Evolutionary conservation across 2,329 filamentous ascomycete species (phyloP).

Genomic region (Hymenoscyphus fraxineus): DNA sequence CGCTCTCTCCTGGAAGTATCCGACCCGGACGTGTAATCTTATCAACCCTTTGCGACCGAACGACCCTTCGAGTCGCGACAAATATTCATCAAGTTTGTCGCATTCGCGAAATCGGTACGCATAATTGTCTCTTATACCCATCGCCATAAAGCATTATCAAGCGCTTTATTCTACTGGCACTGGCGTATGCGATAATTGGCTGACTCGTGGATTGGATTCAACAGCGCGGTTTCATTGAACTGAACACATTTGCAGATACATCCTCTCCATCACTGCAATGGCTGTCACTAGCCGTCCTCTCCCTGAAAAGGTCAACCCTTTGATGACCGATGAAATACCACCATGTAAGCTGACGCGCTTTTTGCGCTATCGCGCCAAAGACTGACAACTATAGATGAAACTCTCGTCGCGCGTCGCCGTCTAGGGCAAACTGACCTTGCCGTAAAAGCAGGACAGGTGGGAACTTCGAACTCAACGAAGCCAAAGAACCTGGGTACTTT

Average conservation of each 20-base stretch:
- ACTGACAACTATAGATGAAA: conserved; percentile 30
- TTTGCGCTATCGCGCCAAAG: conserved; percentile 16
- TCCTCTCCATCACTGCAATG: conserved; percentile 19
- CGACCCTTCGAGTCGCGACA: neutral
- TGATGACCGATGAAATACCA: conserved; percentile 62
- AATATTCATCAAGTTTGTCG: conserved; percentile 2
- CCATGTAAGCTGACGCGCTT: conserved; percentile 49
- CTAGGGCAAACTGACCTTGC: conserved; percentile 89
- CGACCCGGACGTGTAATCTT: neutral
- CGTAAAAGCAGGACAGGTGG: conserved; percentile 73
- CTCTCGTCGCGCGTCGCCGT: conserved; percentile 68
- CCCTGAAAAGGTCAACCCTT: conserved; percentile 60
- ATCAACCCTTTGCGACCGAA: neutral
- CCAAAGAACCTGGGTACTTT: conserved; percentile 75
- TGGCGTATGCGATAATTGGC: neutral
- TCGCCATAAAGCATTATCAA: neutral
- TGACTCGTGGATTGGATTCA: conserved; percentile 1
- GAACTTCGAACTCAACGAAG: conserved; percentile 67
- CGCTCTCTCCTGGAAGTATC: neutral
- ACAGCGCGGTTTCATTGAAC: conserved; percentile 1
- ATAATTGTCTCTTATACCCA: neutral
- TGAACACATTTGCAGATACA: neutral
- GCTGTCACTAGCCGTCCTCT: conserved; percentile 38
- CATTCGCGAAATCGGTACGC: neutral
- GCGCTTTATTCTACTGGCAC: neutral